phyloP scores from a whole-genome alignment of 140 eudicot species.

The Erigeron philadelphicus region DNA sequence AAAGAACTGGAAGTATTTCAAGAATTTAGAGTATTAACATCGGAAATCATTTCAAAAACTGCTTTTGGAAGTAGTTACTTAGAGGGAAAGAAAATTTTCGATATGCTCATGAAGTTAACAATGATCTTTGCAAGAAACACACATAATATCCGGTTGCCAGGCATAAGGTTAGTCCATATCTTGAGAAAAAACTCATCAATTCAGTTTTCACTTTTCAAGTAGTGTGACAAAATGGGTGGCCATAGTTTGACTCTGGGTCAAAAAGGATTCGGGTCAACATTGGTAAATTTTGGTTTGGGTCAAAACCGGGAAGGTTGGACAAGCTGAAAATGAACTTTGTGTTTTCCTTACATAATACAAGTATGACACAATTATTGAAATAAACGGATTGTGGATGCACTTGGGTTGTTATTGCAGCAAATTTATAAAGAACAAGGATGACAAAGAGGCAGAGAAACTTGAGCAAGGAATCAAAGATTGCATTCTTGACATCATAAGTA shows the following conservation, averaged over 20 bases:
- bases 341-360: neutral
- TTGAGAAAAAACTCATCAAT: neutral
- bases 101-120: slow-evolving; percentile 41
- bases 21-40: slow-evolving; percentile 44
- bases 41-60: slow-evolving; percentile 45
- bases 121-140: slow-evolving; percentile 30
- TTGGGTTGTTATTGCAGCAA: neutral
- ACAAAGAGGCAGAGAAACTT: slow-evolving; percentile 42
- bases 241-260: neutral
- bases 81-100: slow-evolving; percentile 44
- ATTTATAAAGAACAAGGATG: slow-evolving; percentile 24
- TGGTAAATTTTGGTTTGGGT: neutral
- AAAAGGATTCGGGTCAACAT: neutral
- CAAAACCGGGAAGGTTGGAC: neutral
- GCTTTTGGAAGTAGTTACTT: slow-evolving; percentile 50
- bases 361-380: neutral
- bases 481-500: slow-evolving; percentile 36
- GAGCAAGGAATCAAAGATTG: slow-evolving; percentile 45
- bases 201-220: neutral
- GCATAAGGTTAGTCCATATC: slow-evolving; percentile 26
- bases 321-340: neutral
- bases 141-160: slow-evolving; percentile 37
- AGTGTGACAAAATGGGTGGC: neutral
- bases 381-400: neutral
- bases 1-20: slow-evolving; percentile 49